Evolutionary conservation across 1,284 basidiomycete species (phyloP).

Genomic region (Puccinia novopanici): DNA sequence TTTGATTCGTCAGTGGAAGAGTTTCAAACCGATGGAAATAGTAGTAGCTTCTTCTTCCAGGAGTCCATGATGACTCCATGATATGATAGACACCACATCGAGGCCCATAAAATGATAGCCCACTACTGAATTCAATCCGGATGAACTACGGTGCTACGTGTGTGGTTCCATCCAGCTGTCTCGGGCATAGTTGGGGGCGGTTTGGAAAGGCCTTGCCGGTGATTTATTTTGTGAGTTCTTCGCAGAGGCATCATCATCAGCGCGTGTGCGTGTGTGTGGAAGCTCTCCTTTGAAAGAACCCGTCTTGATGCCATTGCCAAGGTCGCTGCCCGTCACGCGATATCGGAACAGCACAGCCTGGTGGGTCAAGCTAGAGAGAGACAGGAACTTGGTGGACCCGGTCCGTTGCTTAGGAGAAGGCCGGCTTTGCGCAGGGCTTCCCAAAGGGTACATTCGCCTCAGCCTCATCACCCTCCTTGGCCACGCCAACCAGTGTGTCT

Average conservation of each 20-base stretch:
- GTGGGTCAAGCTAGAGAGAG: background rate
- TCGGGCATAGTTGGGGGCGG: slow-evolving; percentile 32
- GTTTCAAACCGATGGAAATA: slow-evolving; percentile 39
- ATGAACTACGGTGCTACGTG: slow-evolving; percentile 36
- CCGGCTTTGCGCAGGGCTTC: slow-evolving; percentile 29
- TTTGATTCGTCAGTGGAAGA: slow-evolving; percentile 22
- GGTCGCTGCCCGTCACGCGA: slow-evolving; percentile 20
- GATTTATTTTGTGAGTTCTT: background rate
- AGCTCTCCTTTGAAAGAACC: slow-evolving; percentile 1
- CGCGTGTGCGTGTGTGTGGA: background rate
- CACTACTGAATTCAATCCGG: slow-evolving; percentile 37
- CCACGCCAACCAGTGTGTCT: slow-evolving; percentile 34
- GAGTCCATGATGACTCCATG: no score
- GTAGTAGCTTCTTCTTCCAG: slow-evolving; percentile 30
- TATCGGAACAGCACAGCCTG: slow-evolving; percentile 29
- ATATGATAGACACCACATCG: slow-evolving; percentile 3
- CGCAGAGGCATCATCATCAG: background rate
- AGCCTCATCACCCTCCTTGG: slow-evolving; percentile 37
- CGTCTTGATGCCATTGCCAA: slow-evolving; percentile 27
- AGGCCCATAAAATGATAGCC: slow-evolving; percentile 17
- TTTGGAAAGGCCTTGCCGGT: slow-evolving; percentile 22
- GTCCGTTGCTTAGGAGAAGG: slow-evolving; percentile 43
- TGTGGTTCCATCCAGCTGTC: slow-evolving; percentile 25
- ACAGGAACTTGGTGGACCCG: slow-evolving; percentile 9
- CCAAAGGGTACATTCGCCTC: slow-evolving; percentile 37